Evolutionary conservation across 1,139 yeast genomes (phyloP).

Genomic region (Kazachstania sp.): DNA sequence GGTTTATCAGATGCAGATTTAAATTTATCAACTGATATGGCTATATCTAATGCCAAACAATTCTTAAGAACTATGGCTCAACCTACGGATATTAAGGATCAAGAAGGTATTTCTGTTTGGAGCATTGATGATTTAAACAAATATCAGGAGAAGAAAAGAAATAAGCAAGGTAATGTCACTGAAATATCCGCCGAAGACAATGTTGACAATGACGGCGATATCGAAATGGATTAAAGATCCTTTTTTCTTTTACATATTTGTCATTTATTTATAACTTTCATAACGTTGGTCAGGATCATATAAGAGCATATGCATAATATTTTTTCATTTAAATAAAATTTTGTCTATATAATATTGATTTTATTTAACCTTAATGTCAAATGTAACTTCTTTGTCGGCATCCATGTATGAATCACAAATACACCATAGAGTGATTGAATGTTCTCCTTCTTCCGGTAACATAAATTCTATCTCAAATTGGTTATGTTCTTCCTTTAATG

Average conservation of each 20-base stretch:
- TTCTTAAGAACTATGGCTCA: slow-evolving; percentile 90
- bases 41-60: slow-evolving; percentile 87
- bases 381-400: slow-evolving; percentile 70
- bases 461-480: slow-evolving; percentile 47
- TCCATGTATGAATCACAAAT: slow-evolving; percentile 87
- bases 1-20: slow-evolving; percentile 86
- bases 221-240: slow-evolving; percentile 6
- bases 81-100: slow-evolving; percentile 83
- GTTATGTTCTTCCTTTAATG: slow-evolving; percentile 47
- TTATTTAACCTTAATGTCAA: slow-evolving; percentile 41
- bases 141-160: slow-evolving; percentile 48
- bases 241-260: background rate
- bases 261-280: background rate
- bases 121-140: slow-evolving; percentile 57
- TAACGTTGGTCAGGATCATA: too few species aligned
- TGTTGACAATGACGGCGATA: slow-evolving; percentile 11
- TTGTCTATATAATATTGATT: background rate
- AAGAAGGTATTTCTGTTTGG: slow-evolving; percentile 95
- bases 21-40: slow-evolving; percentile 94
- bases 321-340: background rate
- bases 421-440: slow-evolving; percentile 66
- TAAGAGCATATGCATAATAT: background rate
- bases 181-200: slow-evolving; percentile 9
- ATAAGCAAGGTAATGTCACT: slow-evolving; percentile 12
- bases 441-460: slow-evolving; percentile 53